These are phyloP conservation scores for Aegilops speltoides DNA, from an alignment of 176 grass and related monocot species.

Conservation along the genomic window DNA sequence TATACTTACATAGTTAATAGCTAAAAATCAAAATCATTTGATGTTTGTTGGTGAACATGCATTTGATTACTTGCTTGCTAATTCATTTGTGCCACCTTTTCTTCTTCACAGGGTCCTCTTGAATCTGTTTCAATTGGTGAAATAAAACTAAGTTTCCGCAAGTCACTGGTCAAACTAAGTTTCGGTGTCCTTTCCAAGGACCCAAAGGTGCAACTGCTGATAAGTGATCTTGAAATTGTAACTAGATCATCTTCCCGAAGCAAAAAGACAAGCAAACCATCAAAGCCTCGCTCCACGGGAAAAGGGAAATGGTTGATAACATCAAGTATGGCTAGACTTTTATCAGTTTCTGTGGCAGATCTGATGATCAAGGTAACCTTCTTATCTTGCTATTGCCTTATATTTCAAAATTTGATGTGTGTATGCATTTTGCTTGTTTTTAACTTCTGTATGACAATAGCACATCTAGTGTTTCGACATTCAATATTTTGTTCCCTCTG, in stretches of 20 bases:
- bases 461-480: background rate
- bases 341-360: slow-evolving; percentile 88
- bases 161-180: slow-evolving; percentile 91
- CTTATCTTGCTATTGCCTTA: slow-evolving; percentile 8
- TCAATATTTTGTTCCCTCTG: slow-evolving; percentile 21
- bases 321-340: slow-evolving; percentile 76
- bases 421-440: background rate
- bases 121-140: slow-evolving; percentile 91
- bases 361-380: slow-evolving; percentile 86
- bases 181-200: slow-evolving; percentile 96
- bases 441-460: background rate
- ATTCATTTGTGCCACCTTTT: slow-evolving; percentile 14
- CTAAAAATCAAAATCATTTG: slow-evolving; percentile 11
- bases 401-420: slow-evolving; percentile 40
- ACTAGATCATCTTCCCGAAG: slow-evolving; percentile 58
- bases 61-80: slow-evolving; percentile 6
- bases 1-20: background rate
- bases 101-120: slow-evolving; percentile 71
- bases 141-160: slow-evolving; percentile 98
- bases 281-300: slow-evolving; percentile 77
- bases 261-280: slow-evolving; percentile 59
- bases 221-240: slow-evolving; percentile 93
- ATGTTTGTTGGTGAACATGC: slow-evolving; percentile 12
- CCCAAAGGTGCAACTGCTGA: slow-evolving; percentile 87
- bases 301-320: slow-evolving; percentile 98